Evolutionary conservation across 805 yeast genomes (phyloP), one percentile per base, ranked within the genome.

Genomic region (Saturnispora serradocipensis): DNA sequence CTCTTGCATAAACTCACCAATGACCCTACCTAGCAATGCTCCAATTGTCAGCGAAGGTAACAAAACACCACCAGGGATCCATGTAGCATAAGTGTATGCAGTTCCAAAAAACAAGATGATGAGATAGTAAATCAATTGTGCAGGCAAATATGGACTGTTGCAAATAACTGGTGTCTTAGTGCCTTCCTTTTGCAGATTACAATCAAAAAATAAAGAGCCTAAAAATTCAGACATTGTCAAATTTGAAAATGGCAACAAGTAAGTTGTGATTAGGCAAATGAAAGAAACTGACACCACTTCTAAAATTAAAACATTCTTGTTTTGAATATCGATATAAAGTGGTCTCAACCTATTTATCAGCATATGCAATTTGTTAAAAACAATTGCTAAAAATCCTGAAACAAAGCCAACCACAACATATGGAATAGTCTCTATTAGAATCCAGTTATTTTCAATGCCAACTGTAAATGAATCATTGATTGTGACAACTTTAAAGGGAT

Each of bases 391-490:
- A 7, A 76, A 48, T 0, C 93, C 96, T 43, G 95, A 91, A 7
- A 79, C 48, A 0, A 79, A 65, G 0, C 96, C 96, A 18, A 88
- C 67, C 1, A 81, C 35, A n/a, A 84, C 67, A 60, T 87, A 88
- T 0, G 95, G 93, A 6, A 84, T 56, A 3, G 84, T 65, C 60
- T 88, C 96, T 61, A 84, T 64, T 46, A 76, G 69, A 20, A 86
- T 72, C 93, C 95, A 88, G 52, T 79, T 74, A 57, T 84, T 76
- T 59, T 83, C 83, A 48, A 83, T 81, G 48, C 77, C 77, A 55
- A 82, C 86, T n/a, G 79, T 80, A 57, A 77, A 82, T 47, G 84
- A 76, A 38, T 63, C 61, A 42, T 58, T 62, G 16, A 62, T 58
- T 30, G 71, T 61, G 46, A 74, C 70, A 4, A 73, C 72, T 45